These are phyloP conservation scores for Ceratocystis alfenasii DNA, from an alignment of 2,329 filamentous ascomycete species.

Conservation along the genomic window DNA sequence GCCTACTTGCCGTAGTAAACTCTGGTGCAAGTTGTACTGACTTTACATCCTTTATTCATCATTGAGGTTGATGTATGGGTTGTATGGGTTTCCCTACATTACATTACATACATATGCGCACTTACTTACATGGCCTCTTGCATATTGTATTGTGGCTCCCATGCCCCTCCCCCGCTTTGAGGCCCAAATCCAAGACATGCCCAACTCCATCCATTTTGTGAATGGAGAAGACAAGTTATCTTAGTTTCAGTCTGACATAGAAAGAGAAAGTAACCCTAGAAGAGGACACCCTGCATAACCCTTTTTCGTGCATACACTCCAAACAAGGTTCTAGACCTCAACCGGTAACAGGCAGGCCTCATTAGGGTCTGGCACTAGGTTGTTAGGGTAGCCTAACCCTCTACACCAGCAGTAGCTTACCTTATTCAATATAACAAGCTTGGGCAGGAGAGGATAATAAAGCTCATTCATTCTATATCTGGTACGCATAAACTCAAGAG, in stretches of 20 bases:
- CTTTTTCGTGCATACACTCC: too few species aligned
- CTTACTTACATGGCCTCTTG: constrained; percentile 1
- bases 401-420: background rate
- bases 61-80: too few species aligned
- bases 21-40: background rate
- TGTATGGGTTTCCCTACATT: too few species aligned
- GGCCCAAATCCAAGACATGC: background rate
- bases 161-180: constrained; percentile 10
- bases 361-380: background rate
- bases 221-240: background rate
- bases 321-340: too few species aligned
- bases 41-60: too few species aligned
- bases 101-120: background rate
- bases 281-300: too few species aligned
- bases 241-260: background rate
- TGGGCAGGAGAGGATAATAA: background rate
- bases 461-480: background rate
- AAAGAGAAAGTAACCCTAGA: too few species aligned
- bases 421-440: background rate
- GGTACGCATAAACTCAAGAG: background rate
- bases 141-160: background rate
- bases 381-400: background rate
- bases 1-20: background rate
- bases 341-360: background rate
- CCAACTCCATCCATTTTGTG: background rate